phyloP scores from a whole-genome alignment of 2,329 filamentous ascomycete species.

The Amesomyces nigricolor region DNA sequence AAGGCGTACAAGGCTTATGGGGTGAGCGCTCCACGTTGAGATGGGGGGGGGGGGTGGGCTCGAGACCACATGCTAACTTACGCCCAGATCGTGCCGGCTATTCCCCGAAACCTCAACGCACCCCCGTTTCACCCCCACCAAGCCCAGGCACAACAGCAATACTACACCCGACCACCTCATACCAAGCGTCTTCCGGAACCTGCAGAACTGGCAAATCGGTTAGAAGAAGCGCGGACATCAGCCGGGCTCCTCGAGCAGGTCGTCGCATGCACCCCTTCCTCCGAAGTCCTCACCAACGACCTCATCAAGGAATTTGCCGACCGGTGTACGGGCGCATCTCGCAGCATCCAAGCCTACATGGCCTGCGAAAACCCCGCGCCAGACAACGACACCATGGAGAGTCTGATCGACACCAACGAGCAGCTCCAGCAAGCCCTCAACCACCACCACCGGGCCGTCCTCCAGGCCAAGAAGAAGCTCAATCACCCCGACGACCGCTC shows the following conservation, averaged over 20 bases:
- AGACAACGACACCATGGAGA: constrained; percentile 91
- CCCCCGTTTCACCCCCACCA: constrained; percentile 31
- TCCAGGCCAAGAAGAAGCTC: constrained; percentile 54
- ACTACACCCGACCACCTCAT: constrained; percentile 49
- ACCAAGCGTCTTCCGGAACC: constrained; percentile 57
- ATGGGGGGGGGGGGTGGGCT: not conserved
- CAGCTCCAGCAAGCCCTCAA: constrained; percentile 76
- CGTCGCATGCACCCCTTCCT: constrained; percentile 73
- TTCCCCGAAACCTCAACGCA: constrained; percentile 36
- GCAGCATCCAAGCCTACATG: constrained; percentile 83
- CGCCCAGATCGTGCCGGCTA: constrained; percentile 25
- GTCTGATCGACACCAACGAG: constrained; percentile 90
- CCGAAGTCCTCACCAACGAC: constrained; percentile 76
- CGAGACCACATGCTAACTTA: not conserved
- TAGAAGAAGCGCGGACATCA: constrained; percentile 86
- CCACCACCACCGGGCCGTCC: constrained; percentile 74
- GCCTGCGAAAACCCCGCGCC: constrained; percentile 69
- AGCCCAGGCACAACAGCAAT: constrained; percentile 42
- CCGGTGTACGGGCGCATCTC: constrained; percentile 73
- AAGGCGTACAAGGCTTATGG: constrained; percentile 50
- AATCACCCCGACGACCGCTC: constrained; percentile 34
- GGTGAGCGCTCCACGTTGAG: constrained; percentile 34
- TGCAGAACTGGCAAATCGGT: constrained; percentile 70
- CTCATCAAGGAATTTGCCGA: constrained; percentile 87
- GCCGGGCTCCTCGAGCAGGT: constrained; percentile 90